phyloP scores from a whole-genome alignment of 805 yeast species.

The Candida alai region DNA sequence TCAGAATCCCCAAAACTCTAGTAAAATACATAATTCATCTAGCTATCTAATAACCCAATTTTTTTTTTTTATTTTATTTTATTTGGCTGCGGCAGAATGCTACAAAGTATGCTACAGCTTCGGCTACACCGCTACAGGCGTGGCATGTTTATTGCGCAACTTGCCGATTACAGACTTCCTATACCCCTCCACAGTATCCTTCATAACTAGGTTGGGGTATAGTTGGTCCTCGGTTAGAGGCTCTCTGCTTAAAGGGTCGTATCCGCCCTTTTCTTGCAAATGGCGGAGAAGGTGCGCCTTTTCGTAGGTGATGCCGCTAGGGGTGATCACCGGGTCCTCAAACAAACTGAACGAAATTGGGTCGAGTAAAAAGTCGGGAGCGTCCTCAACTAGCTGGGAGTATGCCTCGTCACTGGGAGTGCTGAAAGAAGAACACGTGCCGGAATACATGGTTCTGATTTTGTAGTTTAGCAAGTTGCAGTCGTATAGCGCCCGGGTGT shows the following conservation, averaged over 20 bases:
- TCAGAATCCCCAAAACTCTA: too few relatives aligned
- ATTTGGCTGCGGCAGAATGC: too few relatives aligned
- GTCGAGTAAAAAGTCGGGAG: conserved; percentile 36
- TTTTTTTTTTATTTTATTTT: too few relatives aligned
- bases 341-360: conserved; percentile 41
- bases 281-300: conserved; percentile 36
- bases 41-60: too few relatives aligned
- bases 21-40: too few relatives aligned
- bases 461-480: conserved; percentile 10
- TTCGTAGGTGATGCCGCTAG: conserved; percentile 42
- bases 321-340: conserved; percentile 42
- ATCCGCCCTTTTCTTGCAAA: conserved; percentile 24
- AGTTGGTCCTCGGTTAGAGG: conserved; percentile 30
- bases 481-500: conserved; percentile 22
- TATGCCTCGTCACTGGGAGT: conserved; percentile 7
- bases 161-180: conserved; percentile 6
- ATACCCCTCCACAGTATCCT: conserved; percentile 32
- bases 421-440: neutral
- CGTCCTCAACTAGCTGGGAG: conserved; percentile 34
- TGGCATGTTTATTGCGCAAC: too few relatives aligned
- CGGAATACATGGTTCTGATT: neutral
- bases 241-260: conserved; percentile 41
- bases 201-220: conserved; percentile 38
- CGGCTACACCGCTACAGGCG: too few relatives aligned
- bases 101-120: too few relatives aligned